phyloP scores from a whole-genome alignment of 768 basidiomycete genomes.

The Lactarius pseudohatsudake region DNA sequence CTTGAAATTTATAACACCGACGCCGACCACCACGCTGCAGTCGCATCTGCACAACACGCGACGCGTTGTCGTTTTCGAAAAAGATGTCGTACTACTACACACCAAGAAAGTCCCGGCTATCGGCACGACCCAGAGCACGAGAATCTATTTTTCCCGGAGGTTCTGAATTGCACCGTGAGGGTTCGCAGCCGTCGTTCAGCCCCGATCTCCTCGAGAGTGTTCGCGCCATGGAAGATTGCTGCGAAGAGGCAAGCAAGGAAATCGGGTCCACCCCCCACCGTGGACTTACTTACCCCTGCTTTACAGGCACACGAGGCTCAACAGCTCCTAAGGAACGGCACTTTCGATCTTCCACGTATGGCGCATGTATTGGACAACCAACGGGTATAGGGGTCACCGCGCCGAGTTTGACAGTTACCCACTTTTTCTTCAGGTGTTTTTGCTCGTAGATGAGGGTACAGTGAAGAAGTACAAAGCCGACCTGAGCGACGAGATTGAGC shows the following conservation, averaged over 20 bases:
- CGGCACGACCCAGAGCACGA: slow-evolving; percentile 47
- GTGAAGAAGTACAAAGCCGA: slow-evolving; percentile 74
- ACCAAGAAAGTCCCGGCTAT: slow-evolving; percentile 47
- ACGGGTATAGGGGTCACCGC: slow-evolving; percentile 45
- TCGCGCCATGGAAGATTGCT: slow-evolving; percentile 75
- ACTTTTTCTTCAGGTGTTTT: slow-evolving; percentile 56
- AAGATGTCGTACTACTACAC: slow-evolving; percentile 20
- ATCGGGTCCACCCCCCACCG: not conserved
- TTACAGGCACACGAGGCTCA: slow-evolving; percentile 66
- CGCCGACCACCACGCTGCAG: slow-evolving; percentile 20
- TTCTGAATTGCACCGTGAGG: slow-evolving; percentile 62
- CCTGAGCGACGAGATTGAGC: slow-evolving; percentile 77
- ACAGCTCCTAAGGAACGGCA: slow-evolving; percentile 65
- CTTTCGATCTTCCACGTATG: slow-evolving; percentile 71
- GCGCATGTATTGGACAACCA: slow-evolving; percentile 65
- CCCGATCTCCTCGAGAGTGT: slow-evolving; percentile 76
- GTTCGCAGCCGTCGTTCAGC: slow-evolving; percentile 64
- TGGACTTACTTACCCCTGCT: not conserved
- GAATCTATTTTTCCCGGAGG: slow-evolving; percentile 74
- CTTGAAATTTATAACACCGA: slow-evolving; percentile 28
- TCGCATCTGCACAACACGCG: not conserved
- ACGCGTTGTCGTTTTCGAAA: too few relatives aligned
- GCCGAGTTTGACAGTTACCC: not conserved
- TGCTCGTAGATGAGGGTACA: slow-evolving; percentile 70
- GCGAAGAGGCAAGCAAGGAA: slow-evolving; percentile 57